Percentiles rank a stretch among this genome's conserved stretches.
These are phyloP conservation scores for Didymella pinodella DNA, from an alignment of 2,329 filamentous ascomycete genomes.

Conservation along the genomic window DNA sequence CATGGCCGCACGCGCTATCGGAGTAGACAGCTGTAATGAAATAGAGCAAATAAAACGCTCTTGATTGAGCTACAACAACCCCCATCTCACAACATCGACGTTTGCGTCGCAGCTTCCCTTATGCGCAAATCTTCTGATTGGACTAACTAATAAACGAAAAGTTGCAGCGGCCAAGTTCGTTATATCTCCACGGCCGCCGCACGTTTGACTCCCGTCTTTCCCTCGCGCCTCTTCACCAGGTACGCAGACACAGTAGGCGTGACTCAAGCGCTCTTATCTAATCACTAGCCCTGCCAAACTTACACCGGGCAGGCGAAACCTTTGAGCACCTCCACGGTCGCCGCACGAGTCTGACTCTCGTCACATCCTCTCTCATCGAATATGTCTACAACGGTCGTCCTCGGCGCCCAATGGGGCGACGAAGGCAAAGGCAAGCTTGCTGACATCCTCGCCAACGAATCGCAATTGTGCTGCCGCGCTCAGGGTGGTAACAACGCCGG, in stretches of 20 bases:
- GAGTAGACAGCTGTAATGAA: not conserved
- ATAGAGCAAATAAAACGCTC: conserved; percentile 5
- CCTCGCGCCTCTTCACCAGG: too few relatives aligned
- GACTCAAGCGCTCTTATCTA: too few relatives aligned
- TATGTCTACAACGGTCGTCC: conserved; percentile 64
- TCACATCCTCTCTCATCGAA: conserved; percentile 15
- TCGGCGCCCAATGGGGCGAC: conserved; percentile 69
- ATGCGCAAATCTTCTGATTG: conserved; percentile 38
- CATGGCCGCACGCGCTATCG: not conserved
- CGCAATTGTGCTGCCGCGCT: conserved; percentile 65
- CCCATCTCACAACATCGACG: conserved; percentile 8
- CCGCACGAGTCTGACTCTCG: conserved; percentile 20
- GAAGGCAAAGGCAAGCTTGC: conserved; percentile 68
- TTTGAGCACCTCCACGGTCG: conserved; percentile 27
- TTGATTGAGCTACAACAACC: conserved; percentile 20
- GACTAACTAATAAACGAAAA: conserved; percentile 27
- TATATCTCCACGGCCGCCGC: conserved; percentile 34
- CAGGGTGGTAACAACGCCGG: conserved; percentile 68
- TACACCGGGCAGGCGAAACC: too few relatives aligned
- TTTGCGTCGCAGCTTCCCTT: conserved; percentile 18
- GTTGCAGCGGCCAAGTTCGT: conserved; percentile 25
- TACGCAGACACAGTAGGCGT: too few relatives aligned
- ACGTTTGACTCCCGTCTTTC: conserved; percentile 11
- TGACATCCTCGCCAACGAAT: conserved; percentile 62
- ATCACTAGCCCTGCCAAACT: too few relatives aligned